Conservation (phyloP, 768 basidiomycete species). For the Russula abietina region DNA sequence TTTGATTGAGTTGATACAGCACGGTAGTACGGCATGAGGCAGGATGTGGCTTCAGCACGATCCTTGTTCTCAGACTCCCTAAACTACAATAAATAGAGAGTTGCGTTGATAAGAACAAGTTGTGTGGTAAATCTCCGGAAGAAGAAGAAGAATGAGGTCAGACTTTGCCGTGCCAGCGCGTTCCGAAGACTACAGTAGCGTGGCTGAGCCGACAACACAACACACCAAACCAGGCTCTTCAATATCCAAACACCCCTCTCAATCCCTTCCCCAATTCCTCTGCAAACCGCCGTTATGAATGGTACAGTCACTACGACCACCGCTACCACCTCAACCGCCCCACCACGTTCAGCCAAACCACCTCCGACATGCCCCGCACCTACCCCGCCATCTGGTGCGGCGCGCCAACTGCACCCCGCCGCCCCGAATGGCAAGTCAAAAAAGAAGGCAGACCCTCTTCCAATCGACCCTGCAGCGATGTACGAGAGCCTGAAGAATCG, state of each 20-base stretch:
- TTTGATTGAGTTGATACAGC: background rate
- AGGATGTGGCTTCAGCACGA: background rate
- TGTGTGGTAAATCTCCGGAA: background rate
- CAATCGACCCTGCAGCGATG: conserved; percentile 78
- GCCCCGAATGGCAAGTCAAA: conserved; percentile 36
- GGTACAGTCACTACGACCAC: conserved; percentile 12
- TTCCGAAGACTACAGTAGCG: conserved; percentile 2
- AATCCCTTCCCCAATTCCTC: background rate
- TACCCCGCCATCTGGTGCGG: conserved; percentile 33
- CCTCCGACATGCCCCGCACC: conserved; percentile 33
- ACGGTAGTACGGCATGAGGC: background rate
- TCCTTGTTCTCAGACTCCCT: background rate
- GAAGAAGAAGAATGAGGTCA: background rate
- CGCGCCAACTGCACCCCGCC: conserved; percentile 43
- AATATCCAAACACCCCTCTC: background rate
- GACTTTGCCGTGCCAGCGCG: conserved; percentile 11
- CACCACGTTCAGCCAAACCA: conserved; percentile 26
- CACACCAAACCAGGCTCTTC: background rate
- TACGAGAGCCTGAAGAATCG: conserved; percentile 84
- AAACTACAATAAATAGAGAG: background rate
- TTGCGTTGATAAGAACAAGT: background rate
- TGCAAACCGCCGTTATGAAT: conserved; percentile 4
- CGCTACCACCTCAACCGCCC: conserved; percentile 3
- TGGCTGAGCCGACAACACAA: conserved; percentile 6
- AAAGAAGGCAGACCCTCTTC: conserved; percentile 62